Conservation (phyloP, 1,284 basidiomycete species). For the Heliocybe sulcata region DNA sequence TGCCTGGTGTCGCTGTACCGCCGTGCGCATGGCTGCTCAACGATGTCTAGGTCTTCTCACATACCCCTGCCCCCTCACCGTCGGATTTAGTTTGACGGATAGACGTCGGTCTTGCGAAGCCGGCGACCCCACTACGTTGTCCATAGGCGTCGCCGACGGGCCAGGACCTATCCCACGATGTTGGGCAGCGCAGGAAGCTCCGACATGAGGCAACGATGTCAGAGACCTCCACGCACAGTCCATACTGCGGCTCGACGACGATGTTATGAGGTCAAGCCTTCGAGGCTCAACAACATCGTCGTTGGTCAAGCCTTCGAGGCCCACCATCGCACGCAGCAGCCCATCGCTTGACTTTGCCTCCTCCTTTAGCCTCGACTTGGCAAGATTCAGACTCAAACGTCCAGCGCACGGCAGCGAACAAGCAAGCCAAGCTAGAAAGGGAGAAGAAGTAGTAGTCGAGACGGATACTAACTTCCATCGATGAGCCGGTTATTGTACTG, state of each 20-base stretch:
- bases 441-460: conserved; percentile 31
- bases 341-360: not conserved
- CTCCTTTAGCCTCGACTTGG: not conserved
- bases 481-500: conserved; percentile 98
- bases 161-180: not conserved
- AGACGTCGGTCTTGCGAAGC: not conserved
- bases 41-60: not conserved
- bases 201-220: not conserved
- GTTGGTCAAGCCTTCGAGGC: not conserved
- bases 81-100: not conserved
- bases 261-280: not conserved
- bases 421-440: conserved; percentile 17
- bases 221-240: not conserved
- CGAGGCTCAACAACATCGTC: not conserved
- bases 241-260: not conserved
- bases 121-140: not conserved
- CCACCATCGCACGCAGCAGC: not conserved
- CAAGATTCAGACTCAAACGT: too few species aligned
- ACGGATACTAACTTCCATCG: conserved; percentile 97
- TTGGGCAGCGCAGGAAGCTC: not conserved
- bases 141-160: not conserved
- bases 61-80: not conserved
- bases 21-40: not conserved
- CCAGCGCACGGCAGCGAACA: not conserved
- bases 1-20: not conserved